A percentile compares a stretch with the other conserved stretches of the same genome.
These are phyloP conservation scores for Fusarium acutatum DNA, from an alignment of 2,329 filamentous ascomycete species.

Conservation along the genomic window DNA sequence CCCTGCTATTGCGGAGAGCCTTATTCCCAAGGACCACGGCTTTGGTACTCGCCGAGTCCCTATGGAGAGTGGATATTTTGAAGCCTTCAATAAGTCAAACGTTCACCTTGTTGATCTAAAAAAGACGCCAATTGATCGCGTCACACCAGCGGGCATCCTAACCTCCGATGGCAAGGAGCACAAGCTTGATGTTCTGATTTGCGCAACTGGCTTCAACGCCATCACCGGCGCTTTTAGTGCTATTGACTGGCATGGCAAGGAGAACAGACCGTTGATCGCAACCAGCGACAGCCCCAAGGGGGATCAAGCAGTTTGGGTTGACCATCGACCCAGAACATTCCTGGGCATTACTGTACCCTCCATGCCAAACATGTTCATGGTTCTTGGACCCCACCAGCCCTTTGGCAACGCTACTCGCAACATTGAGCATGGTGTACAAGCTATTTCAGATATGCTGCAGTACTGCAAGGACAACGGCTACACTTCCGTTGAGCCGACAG, in stretches of 20 bases:
- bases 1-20: conserved; percentile 3
- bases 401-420: conserved; percentile 31
- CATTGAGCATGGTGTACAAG: conserved; percentile 10
- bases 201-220: conserved; percentile 28
- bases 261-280: conserved; percentile 5
- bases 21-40: conserved; percentile 25
- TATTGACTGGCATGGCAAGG: conserved; percentile 27
- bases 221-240: conserved; percentile 28
- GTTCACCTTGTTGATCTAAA: conserved; percentile 24
- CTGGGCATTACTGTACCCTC: conserved; percentile 6
- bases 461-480: conserved; percentile 17
- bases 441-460: conserved; percentile 13
- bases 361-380: conserved; percentile 39
- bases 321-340: conserved; percentile 15
- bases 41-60: conserved; percentile 23
- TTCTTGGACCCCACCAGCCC: conserved; percentile 29
- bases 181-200: conserved; percentile 28
- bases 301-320: conserved; percentile 24
- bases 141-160: conserved; percentile 1
- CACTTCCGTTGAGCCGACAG: conserved; percentile 5
- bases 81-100: conserved; percentile 21
- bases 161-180: conserved; percentile 11
- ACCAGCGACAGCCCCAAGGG: conserved; percentile 11
- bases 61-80: conserved; percentile 33
- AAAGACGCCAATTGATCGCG: conserved; percentile 4